Evolutionary conservation across 2,329 filamentous ascomycete genomes (phyloP).

Genomic region (Davidsoniella eucalypti): DNA sequence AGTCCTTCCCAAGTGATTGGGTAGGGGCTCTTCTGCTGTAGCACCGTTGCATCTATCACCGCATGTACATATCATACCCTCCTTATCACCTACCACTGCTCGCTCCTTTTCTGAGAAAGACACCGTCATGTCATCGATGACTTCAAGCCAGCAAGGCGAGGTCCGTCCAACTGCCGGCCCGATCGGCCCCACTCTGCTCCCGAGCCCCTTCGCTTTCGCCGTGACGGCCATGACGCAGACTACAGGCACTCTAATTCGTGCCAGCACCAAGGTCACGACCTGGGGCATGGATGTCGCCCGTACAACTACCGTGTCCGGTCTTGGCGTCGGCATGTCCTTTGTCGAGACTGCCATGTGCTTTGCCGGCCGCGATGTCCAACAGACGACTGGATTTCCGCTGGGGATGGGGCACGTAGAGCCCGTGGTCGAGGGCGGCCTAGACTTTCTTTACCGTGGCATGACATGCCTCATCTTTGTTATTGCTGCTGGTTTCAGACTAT

Average conservation of each 20-base stretch:
- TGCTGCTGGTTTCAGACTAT: constrained; percentile 41
- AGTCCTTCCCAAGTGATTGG: too few relatives aligned
- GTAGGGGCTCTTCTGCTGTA: too few relatives aligned
- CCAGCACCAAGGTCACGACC: constrained; percentile 34
- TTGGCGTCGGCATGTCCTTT: constrained; percentile 38
- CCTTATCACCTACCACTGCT: too few relatives aligned
- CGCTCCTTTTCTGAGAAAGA: too few relatives aligned
- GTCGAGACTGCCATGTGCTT: constrained; percentile 37
- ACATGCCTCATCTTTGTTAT: constrained; percentile 44
- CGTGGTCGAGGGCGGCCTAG: constrained; percentile 38
- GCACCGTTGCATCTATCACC: too few relatives aligned
- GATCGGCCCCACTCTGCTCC: constrained; percentile 32
- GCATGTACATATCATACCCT: too few relatives aligned
- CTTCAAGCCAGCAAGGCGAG: too few relatives aligned
- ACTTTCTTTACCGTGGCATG: constrained; percentile 39
- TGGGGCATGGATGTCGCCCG: constrained; percentile 37
- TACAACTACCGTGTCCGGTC: constrained; percentile 38
- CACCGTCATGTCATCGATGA: too few relatives aligned
- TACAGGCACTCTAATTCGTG: constrained; percentile 38
- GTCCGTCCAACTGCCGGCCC: too few relatives aligned
- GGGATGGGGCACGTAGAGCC: constrained; percentile 35
- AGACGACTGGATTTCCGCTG: constrained; percentile 13
- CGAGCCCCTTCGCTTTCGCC: constrained; percentile 37
- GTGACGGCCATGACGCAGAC: constrained; percentile 45
- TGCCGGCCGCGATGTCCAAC: constrained; percentile 31